phyloP scores from a whole-genome alignment of 2,329 filamentous ascomycete genomes.

The Colletotrichum costaricense region DNA sequence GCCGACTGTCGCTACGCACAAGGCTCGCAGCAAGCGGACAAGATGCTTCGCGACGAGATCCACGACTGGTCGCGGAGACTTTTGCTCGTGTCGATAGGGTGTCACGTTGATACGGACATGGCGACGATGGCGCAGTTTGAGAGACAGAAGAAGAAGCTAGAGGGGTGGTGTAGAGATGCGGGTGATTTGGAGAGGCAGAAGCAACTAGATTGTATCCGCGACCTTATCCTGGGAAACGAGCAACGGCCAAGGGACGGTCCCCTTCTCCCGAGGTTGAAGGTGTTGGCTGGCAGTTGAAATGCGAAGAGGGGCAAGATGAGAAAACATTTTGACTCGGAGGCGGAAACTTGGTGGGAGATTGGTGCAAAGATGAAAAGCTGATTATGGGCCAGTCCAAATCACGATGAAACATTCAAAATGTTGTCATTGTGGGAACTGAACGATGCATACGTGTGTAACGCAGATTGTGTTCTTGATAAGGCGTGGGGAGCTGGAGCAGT shows the following conservation, averaged over 20 bases:
- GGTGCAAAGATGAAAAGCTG: no score
- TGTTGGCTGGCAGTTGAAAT: background rate
- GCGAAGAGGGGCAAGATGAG: no score
- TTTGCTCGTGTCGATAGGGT: background rate
- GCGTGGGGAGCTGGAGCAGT: background rate
- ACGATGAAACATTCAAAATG: background rate
- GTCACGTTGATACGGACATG: background rate
- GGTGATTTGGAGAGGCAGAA: background rate
- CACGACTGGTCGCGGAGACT: background rate
- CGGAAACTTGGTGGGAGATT: background rate
- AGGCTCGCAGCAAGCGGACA: background rate
- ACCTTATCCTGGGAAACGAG: background rate
- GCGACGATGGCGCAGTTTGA: constrained; percentile 4
- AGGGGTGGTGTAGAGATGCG: constrained; percentile 20
- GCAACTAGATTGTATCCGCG: background rate
- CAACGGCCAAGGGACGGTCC: constrained; percentile 6
- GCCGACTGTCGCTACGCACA: constrained; percentile 20
- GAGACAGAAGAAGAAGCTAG: constrained; percentile 17
- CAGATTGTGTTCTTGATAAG: background rate
- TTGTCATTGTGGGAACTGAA: background rate
- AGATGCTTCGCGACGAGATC: background rate
- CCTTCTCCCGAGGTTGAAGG: constrained; percentile 9
- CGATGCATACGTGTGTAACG: background rate
- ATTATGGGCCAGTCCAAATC: background rate
- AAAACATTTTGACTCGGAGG: background rate